Evolutionary conservation across 2,329 filamentous ascomycete genomes (phyloP).

Genomic region (Scytalidium sp.): DNA sequence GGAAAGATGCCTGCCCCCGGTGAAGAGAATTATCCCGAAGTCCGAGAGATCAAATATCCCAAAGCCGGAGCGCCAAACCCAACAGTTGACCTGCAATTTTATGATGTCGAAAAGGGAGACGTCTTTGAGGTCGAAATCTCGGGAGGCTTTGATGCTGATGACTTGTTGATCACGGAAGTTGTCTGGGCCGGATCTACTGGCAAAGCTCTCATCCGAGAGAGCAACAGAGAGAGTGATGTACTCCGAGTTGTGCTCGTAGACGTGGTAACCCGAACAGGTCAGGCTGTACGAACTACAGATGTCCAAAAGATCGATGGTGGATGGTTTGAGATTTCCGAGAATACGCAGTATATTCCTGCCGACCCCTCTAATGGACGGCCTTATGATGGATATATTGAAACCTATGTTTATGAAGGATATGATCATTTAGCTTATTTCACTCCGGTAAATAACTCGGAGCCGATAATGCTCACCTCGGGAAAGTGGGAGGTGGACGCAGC

Average conservation of each 20-base stretch:
- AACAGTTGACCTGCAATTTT: slow-evolving; percentile 82
- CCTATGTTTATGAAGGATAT: slow-evolving; percentile 78
- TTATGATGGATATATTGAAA: slow-evolving; percentile 90
- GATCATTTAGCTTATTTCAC: slow-evolving; percentile 94
- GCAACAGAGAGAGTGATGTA: slow-evolving; percentile 91
- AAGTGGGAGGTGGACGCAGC: slow-evolving; percentile 89
- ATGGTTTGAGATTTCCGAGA: slow-evolving; percentile 93
- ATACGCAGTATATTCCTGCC: slow-evolving; percentile 81
- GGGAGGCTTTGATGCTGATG: slow-evolving; percentile 73
- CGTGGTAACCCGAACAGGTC: slow-evolving; percentile 67
- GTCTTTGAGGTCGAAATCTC: slow-evolving; percentile 76
- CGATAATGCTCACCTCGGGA: slow-evolving; percentile 82
- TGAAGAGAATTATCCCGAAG: slow-evolving; percentile 86
- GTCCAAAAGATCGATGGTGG: slow-evolving; percentile 86
- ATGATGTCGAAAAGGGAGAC: slow-evolving; percentile 74
- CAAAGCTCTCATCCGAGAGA: slow-evolving; percentile 84
- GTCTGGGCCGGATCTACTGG: slow-evolving; percentile 75
- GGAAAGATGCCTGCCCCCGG: slow-evolving; percentile 65
- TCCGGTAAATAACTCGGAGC: slow-evolving; percentile 78
- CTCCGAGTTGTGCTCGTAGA: slow-evolving; percentile 86
- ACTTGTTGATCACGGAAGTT: slow-evolving; percentile 89
- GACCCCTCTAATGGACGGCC: slow-evolving; percentile 72
- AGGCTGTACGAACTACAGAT: slow-evolving; percentile 75
- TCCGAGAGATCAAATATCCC: slow-evolving; percentile 92
- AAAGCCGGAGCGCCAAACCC: slow-evolving; percentile 95